Evolutionary conservation across 2,329 filamentous ascomycete species (phyloP).

Genomic region (Beauveria australis): DNA sequence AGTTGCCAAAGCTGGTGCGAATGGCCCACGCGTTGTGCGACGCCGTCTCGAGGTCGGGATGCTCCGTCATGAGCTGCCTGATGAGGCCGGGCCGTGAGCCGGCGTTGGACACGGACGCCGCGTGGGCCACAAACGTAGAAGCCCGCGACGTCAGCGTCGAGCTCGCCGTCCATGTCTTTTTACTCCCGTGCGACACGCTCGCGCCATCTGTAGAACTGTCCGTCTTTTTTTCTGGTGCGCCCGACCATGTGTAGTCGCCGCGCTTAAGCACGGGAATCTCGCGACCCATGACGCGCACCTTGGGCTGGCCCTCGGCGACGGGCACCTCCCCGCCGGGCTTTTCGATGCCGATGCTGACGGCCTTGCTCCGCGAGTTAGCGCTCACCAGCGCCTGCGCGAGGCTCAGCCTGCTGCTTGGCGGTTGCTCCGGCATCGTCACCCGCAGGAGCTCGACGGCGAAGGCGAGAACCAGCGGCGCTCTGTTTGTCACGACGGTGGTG

Average conservation of each 20-base stretch:
- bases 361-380: constrained; percentile 70
- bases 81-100: constrained; percentile 37
- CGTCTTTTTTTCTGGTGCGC: constrained; percentile 12
- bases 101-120: constrained; percentile 27
- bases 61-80: constrained; percentile 37
- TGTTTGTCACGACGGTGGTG: constrained; percentile 61
- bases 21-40: constrained; percentile 51
- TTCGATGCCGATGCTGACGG: constrained; percentile 65
- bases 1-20: constrained; percentile 27
- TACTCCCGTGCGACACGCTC: constrained; percentile 13
- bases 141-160: constrained; percentile 41
- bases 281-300: constrained; percentile 62
- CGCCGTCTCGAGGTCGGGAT: constrained; percentile 44
- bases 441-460: constrained; percentile 68
- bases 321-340: constrained; percentile 60
- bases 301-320: constrained; percentile 68
- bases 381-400: constrained; percentile 78
- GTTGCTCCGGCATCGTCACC: constrained; percentile 79
- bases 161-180: constrained; percentile 42
- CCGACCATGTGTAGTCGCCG: constrained; percentile 54
- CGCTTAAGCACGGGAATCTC: constrained; percentile 69
- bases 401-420: constrained; percentile 73
- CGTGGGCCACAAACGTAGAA: constrained; percentile 51
- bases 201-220: background rate
- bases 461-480: constrained; percentile 73